Conservation (phyloP, 2,329 filamentous ascomycete species). For the Alternaria postmessia region DNA sequence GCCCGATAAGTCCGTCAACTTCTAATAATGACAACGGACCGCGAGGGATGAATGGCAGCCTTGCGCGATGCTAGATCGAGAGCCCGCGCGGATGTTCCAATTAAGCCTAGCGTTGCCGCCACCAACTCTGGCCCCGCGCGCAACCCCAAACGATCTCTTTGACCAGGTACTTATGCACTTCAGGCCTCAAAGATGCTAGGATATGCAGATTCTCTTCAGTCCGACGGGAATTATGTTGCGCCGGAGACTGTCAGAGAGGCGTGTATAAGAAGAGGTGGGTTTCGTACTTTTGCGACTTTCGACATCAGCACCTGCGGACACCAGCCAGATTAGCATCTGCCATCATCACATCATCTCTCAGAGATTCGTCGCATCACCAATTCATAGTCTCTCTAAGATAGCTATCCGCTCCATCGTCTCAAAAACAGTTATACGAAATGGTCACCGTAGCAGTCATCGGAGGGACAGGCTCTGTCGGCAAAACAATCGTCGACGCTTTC, state of each 20-base stretch:
- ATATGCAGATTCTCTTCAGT: background rate
- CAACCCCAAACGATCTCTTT: background rate
- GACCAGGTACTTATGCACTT: background rate
- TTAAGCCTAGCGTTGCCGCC: background rate
- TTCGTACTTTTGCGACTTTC: background rate
- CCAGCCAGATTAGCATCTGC: background rate
- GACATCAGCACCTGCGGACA: background rate
- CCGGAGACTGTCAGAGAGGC: background rate
- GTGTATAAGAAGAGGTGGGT: background rate
- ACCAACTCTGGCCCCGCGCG: background rate
- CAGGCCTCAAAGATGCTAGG: background rate
- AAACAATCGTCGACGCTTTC: slow-evolving; percentile 57
- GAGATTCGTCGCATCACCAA: background rate
- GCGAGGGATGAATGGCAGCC: no score
- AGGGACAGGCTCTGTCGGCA: slow-evolving; percentile 58
- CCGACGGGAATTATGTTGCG: background rate
- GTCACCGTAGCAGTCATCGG: slow-evolving; percentile 57
- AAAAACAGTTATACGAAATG: slow-evolving; percentile 37
- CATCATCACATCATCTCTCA: background rate
- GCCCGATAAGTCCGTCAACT: no score
- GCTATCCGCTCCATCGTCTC: background rate
- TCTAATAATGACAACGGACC: background rate
- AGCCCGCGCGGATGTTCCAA: background rate
- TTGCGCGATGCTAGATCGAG: background rate
- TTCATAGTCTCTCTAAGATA: background rate